A percentile compares a stretch with the other conserved stretches of the same genome.
Conservation (phyloP, 2,329 filamentous ascomycete species). For the Stagonosporopsis rhizophila region DNA sequence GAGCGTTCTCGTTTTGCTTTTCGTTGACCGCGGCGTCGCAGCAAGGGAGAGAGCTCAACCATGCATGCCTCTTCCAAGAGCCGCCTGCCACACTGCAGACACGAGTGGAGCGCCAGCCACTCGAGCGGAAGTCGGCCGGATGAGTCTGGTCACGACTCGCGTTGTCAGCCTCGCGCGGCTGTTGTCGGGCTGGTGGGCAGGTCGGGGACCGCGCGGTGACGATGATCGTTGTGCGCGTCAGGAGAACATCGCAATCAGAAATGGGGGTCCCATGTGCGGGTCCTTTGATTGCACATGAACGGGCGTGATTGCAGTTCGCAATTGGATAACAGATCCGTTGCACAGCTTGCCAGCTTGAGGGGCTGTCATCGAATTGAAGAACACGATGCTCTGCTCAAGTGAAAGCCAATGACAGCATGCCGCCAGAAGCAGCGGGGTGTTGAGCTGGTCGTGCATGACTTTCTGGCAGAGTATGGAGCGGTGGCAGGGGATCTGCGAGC, state of each 20-base stretch:
- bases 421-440: slow-evolving; percentile 25
- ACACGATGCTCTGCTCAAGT: neutral
- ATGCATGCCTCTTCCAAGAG: neutral
- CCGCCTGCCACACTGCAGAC: slow-evolving; percentile 4
- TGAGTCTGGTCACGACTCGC: slow-evolving; percentile 10
- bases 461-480: slow-evolving; percentile 25
- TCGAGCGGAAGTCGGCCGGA: slow-evolving; percentile 9
- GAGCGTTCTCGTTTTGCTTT: slow-evolving; percentile 25
- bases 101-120: slow-evolving; percentile 16
- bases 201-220: slow-evolving; percentile 17
- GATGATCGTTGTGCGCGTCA: slow-evolving; percentile 20
- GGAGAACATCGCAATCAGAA: slow-evolving; percentile 25
- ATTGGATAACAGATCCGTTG: neutral
- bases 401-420: slow-evolving; percentile 5
- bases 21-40: slow-evolving; percentile 1
- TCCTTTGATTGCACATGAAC: slow-evolving; percentile 19
- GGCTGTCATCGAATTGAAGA: neutral
- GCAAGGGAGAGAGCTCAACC: slow-evolving; percentile 4
- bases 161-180: slow-evolving; percentile 12
- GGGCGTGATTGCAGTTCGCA: slow-evolving; percentile 9
- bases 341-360: slow-evolving; percentile 1
- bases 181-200: slow-evolving; percentile 8
- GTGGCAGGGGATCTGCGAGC: slow-evolving; percentile 31
- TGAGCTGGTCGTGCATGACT: slow-evolving; percentile 32
- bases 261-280: slow-evolving; percentile 12